phyloP scores from a whole-genome alignment of 768 basidiomycete genomes.

The Calocybe indica region DNA sequence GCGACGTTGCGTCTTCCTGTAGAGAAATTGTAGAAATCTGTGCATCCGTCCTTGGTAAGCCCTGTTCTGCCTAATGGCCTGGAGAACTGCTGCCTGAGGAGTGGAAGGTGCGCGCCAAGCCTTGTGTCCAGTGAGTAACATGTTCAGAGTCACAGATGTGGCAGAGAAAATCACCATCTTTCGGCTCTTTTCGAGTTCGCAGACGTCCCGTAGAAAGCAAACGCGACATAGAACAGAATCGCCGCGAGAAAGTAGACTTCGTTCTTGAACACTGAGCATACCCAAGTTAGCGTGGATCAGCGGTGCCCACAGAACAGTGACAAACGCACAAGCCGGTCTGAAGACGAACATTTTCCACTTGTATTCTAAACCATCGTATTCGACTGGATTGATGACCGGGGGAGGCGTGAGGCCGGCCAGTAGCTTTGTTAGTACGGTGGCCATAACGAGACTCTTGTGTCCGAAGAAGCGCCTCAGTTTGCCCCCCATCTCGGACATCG shows the following conservation, averaged over 20 bases:
- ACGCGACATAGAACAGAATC: conserved; percentile 48
- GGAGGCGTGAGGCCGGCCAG: conserved; percentile 48
- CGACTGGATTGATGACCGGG: conserved; percentile 41
- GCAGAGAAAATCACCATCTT: conserved; percentile 36
- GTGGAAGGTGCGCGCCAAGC: conserved; percentile 49
- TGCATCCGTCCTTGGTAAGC: conserved; percentile 60
- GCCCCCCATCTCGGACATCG: not conserved
- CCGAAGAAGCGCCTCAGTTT: no score
- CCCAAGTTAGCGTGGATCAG: conserved; percentile 1
- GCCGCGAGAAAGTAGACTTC: conserved; percentile 55
- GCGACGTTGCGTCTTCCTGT: conserved; percentile 76
- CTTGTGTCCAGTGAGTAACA: conserved; percentile 26
- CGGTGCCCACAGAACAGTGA: not conserved
- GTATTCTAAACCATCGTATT: conserved; percentile 74
- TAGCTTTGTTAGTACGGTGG: conserved; percentile 26
- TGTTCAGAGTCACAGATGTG: conserved; percentile 9
- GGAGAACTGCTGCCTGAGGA: conserved; percentile 73
- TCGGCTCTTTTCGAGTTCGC: conserved; percentile 56
- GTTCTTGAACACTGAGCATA: conserved; percentile 48
- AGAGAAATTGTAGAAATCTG: conserved; percentile 82
- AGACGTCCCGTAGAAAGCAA: conserved; percentile 55
- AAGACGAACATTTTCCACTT: conserved; percentile 74
- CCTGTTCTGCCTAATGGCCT: conserved; percentile 47
- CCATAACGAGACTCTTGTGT: conserved; percentile 10
- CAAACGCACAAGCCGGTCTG: conserved; percentile 64